phyloP scores from a whole-genome alignment of 2,329 filamentous ascomycete species.

The Acrocalymma vagum region DNA sequence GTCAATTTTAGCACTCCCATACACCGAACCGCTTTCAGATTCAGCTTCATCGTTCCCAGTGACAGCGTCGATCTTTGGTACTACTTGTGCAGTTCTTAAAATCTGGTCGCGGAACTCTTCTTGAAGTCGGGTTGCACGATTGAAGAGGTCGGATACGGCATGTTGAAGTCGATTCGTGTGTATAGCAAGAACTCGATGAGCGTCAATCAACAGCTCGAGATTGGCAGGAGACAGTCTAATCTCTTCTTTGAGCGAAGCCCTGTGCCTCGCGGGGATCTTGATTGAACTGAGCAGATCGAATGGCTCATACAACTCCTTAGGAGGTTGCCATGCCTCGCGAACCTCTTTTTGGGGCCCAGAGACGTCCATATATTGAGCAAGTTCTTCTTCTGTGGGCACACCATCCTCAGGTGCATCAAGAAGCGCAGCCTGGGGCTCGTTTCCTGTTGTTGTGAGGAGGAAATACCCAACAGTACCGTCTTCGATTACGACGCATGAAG shows the following conservation, averaged over 20 bases:
- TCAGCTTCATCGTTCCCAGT: slow-evolving; percentile 63
- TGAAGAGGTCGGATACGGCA: slow-evolving; percentile 77
- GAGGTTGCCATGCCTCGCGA: slow-evolving; percentile 72
- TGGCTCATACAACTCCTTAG: slow-evolving; percentile 66
- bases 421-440: slow-evolving; percentile 59
- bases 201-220: slow-evolving; percentile 74
- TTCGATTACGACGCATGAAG: slow-evolving; percentile 61
- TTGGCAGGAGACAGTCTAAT: slow-evolving; percentile 75
- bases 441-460: slow-evolving; percentile 59
- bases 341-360: slow-evolving; percentile 54
- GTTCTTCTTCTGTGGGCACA: slow-evolving; percentile 34
- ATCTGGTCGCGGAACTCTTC: slow-evolving; percentile 74
- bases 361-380: slow-evolving; percentile 31
- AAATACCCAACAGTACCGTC: slow-evolving; percentile 67
- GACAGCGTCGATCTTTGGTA: slow-evolving; percentile 71
- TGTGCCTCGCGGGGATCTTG: slow-evolving; percentile 67
- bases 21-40: slow-evolving; percentile 54
- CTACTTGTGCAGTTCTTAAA: slow-evolving; percentile 70
- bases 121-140: slow-evolving; percentile 73
- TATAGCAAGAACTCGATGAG: slow-evolving; percentile 73
- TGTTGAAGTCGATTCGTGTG: slow-evolving; percentile 74
- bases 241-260: slow-evolving; percentile 70
- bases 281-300: slow-evolving; percentile 66
- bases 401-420: slow-evolving; percentile 58
- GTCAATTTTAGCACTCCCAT: slow-evolving; percentile 66